Conservation (phyloP, 1,284 basidiomycete species). For the Schizophyllum amplum region DNA sequence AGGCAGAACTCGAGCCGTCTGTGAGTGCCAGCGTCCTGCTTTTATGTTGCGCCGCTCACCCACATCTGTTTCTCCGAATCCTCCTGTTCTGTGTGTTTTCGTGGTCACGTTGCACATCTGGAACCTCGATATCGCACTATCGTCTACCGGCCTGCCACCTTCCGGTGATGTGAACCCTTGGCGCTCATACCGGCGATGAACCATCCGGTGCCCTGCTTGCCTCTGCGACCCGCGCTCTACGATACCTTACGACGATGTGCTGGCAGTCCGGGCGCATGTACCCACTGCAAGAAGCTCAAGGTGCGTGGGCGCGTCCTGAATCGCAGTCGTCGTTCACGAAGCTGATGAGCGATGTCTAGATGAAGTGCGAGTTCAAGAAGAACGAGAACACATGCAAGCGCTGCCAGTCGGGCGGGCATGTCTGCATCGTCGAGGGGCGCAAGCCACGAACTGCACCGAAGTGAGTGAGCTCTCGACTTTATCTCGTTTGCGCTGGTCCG, state of each 20-base stretch:
- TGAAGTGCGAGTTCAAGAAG: slow-evolving; percentile 14
- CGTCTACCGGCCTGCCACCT: neutral
- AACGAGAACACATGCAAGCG: slow-evolving; percentile 64
- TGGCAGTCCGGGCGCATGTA: slow-evolving; percentile 67
- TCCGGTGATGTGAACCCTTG: neutral
- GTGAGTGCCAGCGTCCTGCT: slow-evolving; percentile 7
- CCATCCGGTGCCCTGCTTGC: neutral
- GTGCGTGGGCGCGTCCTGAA: slow-evolving; percentile 31
- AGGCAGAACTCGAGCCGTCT: slow-evolving; percentile 7
- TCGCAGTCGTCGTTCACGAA: slow-evolving; percentile 1
- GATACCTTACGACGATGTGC: neutral
- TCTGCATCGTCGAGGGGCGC: slow-evolving; percentile 72
- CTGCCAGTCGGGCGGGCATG: slow-evolving; percentile 59
- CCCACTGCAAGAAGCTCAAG: slow-evolving; percentile 78
- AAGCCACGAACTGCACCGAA: slow-evolving; percentile 70
- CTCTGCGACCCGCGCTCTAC: neutral
- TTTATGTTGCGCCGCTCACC: slow-evolving; percentile 1
- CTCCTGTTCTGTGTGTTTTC: neutral
- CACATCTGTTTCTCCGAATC: neutral
- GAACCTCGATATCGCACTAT: neutral
- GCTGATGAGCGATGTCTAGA: slow-evolving; percentile 2
- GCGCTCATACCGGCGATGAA: neutral
- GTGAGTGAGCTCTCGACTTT: slow-evolving; percentile 38
- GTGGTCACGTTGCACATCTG: neutral
- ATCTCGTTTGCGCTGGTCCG: slow-evolving; percentile 9